A percentile compares a stretch with the other conserved stretches of the same genome.
phyloP scores from a whole-genome alignment of 2,329 filamentous ascomycete species.

The Apiospora rasikravindrae region DNA sequence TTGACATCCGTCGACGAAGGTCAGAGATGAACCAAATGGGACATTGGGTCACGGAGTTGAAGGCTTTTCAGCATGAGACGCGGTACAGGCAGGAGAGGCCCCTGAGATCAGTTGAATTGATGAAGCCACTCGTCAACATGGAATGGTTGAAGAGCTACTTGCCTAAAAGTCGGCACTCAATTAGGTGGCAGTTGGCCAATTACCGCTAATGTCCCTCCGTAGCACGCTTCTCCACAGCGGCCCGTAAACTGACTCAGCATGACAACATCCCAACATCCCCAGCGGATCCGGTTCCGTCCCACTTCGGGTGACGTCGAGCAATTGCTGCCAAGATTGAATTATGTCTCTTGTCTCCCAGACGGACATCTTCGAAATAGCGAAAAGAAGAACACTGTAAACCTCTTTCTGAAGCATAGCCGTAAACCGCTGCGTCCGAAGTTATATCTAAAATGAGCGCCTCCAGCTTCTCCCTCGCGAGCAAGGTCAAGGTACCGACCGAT shows the following conservation, averaged over 20 bases:
- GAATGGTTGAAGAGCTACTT: neutral
- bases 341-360: neutral
- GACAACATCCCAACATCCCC: neutral
- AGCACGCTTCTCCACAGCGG: neutral
- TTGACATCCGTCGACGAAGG: too few species aligned
- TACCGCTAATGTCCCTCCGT: neutral
- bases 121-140: too few species aligned
- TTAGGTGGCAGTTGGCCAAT: neutral
- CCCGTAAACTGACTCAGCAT: constrained; percentile 15
- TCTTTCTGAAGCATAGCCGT: neutral
- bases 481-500: constrained; percentile 31
- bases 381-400: neutral
- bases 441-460: constrained; percentile 7
- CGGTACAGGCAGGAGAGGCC: too few species aligned
- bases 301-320: constrained; percentile 16
- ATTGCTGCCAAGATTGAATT: neutral
- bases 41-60: too few species aligned
- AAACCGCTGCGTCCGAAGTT: neutral
- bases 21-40: too few species aligned
- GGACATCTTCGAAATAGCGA: neutral
- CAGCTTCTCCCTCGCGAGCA: constrained; percentile 34
- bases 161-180: too few species aligned
- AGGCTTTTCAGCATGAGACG: too few species aligned
- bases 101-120: too few species aligned
- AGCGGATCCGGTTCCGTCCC: neutral